Percentiles rank a stretch among this genome's conserved stretches.
phyloP scores from a whole-genome alignment of 1,284 basidiomycete species.

The Leccinum pallidistipes region DNA sequence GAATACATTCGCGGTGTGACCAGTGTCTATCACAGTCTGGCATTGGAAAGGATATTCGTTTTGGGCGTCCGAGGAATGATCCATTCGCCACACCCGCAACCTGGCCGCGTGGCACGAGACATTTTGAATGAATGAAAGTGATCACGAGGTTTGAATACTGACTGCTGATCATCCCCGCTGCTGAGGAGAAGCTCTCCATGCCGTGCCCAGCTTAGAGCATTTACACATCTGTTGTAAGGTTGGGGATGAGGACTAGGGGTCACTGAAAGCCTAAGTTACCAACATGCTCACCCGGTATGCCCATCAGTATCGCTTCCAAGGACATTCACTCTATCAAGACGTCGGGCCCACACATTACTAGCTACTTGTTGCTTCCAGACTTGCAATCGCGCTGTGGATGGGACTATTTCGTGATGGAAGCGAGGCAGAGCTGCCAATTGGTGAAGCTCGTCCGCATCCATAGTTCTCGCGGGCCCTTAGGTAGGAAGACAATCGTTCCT shows the following conservation, averaged over 20 bases:
- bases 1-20: constrained; percentile 89
- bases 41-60: constrained; percentile 61
- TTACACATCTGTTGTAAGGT: constrained; percentile 62
- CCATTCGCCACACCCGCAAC: constrained; percentile 69
- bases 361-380: constrained; percentile 24
- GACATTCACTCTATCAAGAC: constrained; percentile 58
- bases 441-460: constrained; percentile 14
- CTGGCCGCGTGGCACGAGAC: constrained; percentile 32
- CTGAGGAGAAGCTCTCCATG: constrained; percentile 75
- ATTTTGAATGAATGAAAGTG: constrained; percentile 29
- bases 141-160: constrained; percentile 33
- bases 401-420: constrained; percentile 8
- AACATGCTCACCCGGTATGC: constrained; percentile 58
- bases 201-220: constrained; percentile 82
- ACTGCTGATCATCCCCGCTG: constrained; percentile 85
- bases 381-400: constrained; percentile 28
- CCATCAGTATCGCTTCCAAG: constrained; percentile 57
- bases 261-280: background rate
- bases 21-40: constrained; percentile 67
- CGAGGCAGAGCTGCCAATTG: constrained; percentile 6
- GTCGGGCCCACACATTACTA: constrained; percentile 29
- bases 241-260: background rate
- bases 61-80: constrained; percentile 32
- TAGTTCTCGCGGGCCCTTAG: constrained; percentile 4
- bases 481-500: background rate